Evolutionary conservation across 148 eudicot genomes (phyloP), one percentile per base, ranked within the genome.

Genomic region (Arbutus unedo): DNA sequence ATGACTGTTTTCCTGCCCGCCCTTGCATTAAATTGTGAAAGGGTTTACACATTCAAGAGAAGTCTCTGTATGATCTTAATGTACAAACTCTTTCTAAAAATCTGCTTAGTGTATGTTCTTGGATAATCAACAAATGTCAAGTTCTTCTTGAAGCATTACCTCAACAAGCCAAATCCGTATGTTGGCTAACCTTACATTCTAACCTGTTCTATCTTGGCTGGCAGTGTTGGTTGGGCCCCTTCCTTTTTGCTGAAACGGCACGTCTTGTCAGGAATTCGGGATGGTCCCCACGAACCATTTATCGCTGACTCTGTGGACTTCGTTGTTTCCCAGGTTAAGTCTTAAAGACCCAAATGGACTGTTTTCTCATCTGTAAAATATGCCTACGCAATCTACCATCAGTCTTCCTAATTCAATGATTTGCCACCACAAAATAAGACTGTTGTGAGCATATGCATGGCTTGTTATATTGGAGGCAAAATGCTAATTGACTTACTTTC

Each of bases 241-340:
- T 88, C 99, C 13, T 96, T 96, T 85, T 88, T 96, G 85, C 91
- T 96, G 89, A 94, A 94, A 78, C 89, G 99, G 62, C 90, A 94
- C 84, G 96, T 96, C 86, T 86, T 96, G 83, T 88, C 91, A 21
- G 99, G 99, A 72, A 96, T 96, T 64, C 93, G 88, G n/a, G 93
- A 90, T 83, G 98, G 97, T 74, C 99, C 97, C 47, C 99, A 94
- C 71, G 99, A 96, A 84, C 99, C 99, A 66, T 96, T 96, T 82
- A 96, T 96, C 76, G 99, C 99, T 47, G 99, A 96, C 86, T 94
- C 99, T 64, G 98, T 96, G 55, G 99, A 96, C 87, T 96, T 96
- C 71, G 97, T 94, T 77, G 99, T 96, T 85, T 91, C 99, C 78
- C 99, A 96, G 99, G 99, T 96, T 78, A 83, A 80, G 71, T 76